phyloP scores from a whole-genome alignment of 169 alveolate genomes.

The Babesia caballi region DNA sequence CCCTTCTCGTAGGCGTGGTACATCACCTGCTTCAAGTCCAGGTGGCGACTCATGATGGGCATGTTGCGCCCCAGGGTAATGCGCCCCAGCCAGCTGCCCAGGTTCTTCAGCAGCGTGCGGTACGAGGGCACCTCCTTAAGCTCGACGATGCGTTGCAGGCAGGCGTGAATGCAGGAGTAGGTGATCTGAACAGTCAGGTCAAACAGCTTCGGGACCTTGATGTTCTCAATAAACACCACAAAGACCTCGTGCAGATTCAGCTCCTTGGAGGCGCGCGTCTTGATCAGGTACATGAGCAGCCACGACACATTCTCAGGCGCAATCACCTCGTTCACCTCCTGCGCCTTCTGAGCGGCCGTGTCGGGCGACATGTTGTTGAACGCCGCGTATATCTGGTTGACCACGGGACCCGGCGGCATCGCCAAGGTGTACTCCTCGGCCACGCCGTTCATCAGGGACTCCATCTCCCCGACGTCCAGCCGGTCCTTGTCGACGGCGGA shows the following conservation, averaged over 20 bases:
- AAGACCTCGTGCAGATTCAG: constrained; percentile 85
- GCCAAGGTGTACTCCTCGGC: constrained; percentile 48
- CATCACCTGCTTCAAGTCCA: constrained; percentile 83
- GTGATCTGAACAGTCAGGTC: constrained; percentile 79
- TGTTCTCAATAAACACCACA: constrained; percentile 77
- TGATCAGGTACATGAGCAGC: constrained; percentile 86
- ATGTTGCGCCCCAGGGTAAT: constrained; percentile 84
- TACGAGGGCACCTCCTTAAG: constrained; percentile 82
- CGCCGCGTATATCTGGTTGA: constrained; percentile 71
- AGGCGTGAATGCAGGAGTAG: constrained; percentile 81
- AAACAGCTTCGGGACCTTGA: constrained; percentile 76
- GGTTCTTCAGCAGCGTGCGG: constrained; percentile 83
- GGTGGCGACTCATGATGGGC: constrained; percentile 82
- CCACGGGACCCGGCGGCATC: constrained; percentile 65
- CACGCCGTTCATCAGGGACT: constrained; percentile 67
- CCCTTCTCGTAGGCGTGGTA: constrained; percentile 81
- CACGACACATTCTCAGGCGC: constrained; percentile 81
- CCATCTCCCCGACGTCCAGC: constrained; percentile 74
- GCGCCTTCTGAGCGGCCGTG: constrained; percentile 72
- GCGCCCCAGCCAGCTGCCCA: constrained; percentile 89
- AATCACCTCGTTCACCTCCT: constrained; percentile 72
- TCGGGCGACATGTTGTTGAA: constrained; percentile 73
- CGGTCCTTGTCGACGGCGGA: constrained; percentile 11
- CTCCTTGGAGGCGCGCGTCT: constrained; percentile 88
- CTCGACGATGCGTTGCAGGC: constrained; percentile 75